Conservation (phyloP, 352 stramenopile genomes). For the Globisporangium nagaii region DNA sequence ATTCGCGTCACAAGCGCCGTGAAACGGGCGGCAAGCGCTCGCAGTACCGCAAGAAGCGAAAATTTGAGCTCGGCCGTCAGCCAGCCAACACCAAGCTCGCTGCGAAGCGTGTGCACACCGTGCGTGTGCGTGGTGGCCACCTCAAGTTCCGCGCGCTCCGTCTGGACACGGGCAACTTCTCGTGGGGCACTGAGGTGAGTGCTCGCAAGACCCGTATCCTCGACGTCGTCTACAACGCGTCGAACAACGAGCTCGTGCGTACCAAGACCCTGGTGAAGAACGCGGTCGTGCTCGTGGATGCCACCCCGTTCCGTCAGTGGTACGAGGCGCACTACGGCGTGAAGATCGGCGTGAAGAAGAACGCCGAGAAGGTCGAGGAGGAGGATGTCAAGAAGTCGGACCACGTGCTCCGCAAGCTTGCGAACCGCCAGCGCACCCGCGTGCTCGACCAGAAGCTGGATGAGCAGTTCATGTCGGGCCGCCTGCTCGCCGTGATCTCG, state of each 20-base stretch:
- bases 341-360: constrained; percentile 87
- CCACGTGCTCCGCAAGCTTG: constrained; percentile 93
- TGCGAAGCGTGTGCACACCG: constrained; percentile 94
- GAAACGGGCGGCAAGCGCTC: constrained; percentile 98
- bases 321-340: constrained; percentile 99
- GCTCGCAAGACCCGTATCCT: constrained; percentile 99
- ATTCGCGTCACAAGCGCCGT: constrained; percentile 99
- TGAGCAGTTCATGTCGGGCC: constrained; percentile 96
- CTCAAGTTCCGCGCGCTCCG: constrained; percentile 98
- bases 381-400: constrained; percentile 91
- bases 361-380: constrained; percentile 72
- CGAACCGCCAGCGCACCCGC: constrained; percentile 89
- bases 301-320: constrained; percentile 98
- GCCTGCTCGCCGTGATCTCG: constrained; percentile 96
- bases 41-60: constrained; percentile 98
- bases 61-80: constrained; percentile 98
- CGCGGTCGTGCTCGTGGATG: constrained; percentile 97
- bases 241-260: constrained; percentile 99
- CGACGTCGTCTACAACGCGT: constrained; percentile 99
- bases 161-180: constrained; percentile 99
- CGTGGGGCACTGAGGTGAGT: constrained; percentile 97
- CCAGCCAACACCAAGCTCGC: constrained; percentile 98
- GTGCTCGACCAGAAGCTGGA: constrained; percentile 93
- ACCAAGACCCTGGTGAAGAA: constrained; percentile 99
- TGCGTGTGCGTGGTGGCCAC: constrained; percentile 97